Evolutionary conservation across 768 basidiomycete species (phyloP).

Genomic region (Trametes elegans): DNA sequence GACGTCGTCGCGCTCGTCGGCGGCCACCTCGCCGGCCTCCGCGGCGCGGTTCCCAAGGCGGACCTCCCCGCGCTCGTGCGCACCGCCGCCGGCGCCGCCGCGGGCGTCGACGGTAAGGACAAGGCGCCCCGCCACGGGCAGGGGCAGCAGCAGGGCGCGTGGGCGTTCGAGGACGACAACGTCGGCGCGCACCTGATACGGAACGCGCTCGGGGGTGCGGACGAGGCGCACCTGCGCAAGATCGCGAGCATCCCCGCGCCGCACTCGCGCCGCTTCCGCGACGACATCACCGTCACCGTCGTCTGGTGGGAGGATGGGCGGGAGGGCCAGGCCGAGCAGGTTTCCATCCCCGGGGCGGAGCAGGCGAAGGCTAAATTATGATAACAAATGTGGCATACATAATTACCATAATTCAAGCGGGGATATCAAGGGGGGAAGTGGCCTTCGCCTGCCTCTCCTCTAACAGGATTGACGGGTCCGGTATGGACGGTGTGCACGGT

Average conservation of each 20-base stretch:
- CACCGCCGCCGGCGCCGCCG: slow-evolving; percentile 49
- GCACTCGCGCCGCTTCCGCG: slow-evolving; percentile 70
- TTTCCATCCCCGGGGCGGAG: background rate
- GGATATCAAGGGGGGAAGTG: background rate
- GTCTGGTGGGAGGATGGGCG: slow-evolving; percentile 79
- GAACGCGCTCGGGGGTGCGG: slow-evolving; percentile 89
- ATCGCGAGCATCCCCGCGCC: slow-evolving; percentile 83
- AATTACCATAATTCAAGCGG: slow-evolving; percentile 15
- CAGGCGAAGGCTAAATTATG: slow-evolving; percentile 27
- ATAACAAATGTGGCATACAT: slow-evolving; percentile 14
- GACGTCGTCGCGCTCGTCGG: slow-evolving; percentile 87
- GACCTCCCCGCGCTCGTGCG: slow-evolving; percentile 54
- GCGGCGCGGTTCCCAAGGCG: slow-evolving; percentile 60
- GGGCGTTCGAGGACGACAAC: slow-evolving; percentile 82
- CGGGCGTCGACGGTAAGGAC: slow-evolving; percentile 64
- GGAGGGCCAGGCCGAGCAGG: slow-evolving; percentile 38
- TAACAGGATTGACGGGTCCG: background rate
- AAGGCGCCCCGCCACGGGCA: slow-evolving; percentile 34
- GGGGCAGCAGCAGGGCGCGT: slow-evolving; percentile 43
- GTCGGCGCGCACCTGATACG: slow-evolving; percentile 80
- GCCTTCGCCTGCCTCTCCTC: background rate
- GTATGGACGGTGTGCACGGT: background rate
- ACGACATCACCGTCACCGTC: slow-evolving; percentile 84
- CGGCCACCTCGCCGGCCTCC: slow-evolving; percentile 72
- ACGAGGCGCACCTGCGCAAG: slow-evolving; percentile 54